Percentiles rank a stretch among this genome's conserved stretches.
phyloP scores from a whole-genome alignment of 768 basidiomycete species.

The Calocybe indica region DNA sequence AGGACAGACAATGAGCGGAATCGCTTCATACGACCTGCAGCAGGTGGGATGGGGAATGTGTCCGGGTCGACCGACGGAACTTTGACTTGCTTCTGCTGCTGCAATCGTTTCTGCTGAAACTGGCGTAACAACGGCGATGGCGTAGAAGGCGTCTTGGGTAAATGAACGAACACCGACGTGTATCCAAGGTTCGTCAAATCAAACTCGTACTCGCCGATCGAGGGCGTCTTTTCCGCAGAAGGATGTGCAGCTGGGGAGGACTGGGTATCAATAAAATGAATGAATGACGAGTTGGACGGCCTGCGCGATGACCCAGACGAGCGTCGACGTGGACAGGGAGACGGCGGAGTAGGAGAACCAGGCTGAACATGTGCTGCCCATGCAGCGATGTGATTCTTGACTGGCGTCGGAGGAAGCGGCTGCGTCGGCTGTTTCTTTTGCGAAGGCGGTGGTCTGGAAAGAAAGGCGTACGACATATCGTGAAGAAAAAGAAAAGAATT shows the following conservation, averaged over 20 bases:
- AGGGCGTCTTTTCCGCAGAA: constrained; percentile 40
- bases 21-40: constrained; percentile 25
- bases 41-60: constrained; percentile 15
- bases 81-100: constrained; percentile 5
- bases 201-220: constrained; percentile 38
- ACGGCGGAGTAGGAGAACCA: constrained; percentile 47
- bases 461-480: constrained; percentile 28
- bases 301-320: constrained; percentile 19
- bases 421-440: constrained; percentile 27
- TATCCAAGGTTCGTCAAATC: constrained; percentile 62
- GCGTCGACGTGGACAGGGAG: constrained; percentile 34
- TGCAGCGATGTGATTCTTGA: constrained; percentile 35
- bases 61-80: constrained; percentile 2
- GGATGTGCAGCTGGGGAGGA: constrained; percentile 39
- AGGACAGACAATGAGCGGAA: constrained; percentile 50
- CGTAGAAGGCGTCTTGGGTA: constrained; percentile 45
- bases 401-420: constrained; percentile 22
- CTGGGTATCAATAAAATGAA: constrained; percentile 13
- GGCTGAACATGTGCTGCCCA: constrained; percentile 69
- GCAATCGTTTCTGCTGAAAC: constrained; percentile 10
- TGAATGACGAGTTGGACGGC: constrained; percentile 25
- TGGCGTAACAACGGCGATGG: constrained; percentile 27
- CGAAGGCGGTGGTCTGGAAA: constrained; percentile 34
- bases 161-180: constrained; percentile 57
- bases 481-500: too few species aligned